A percentile compares a stretch with the other conserved stretches of the same genome.
Evolutionary conservation across 2,329 filamentous ascomycete species (phyloP).

Genomic region (Colletotrichum camelliae): DNA sequence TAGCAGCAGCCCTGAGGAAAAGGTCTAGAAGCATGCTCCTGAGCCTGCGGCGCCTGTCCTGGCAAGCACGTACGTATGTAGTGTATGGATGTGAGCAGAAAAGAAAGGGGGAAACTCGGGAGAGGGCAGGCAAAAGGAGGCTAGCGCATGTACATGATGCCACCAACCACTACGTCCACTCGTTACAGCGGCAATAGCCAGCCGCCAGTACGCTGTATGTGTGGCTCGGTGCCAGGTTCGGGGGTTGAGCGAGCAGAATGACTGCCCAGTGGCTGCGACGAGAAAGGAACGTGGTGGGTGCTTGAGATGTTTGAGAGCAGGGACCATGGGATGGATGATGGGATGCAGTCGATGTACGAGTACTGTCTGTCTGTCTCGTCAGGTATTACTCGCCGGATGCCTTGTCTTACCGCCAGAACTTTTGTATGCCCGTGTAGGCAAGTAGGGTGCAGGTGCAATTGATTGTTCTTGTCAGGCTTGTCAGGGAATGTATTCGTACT

Average conservation of each 20-base stretch:
- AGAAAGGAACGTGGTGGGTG: background rate
- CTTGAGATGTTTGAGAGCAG: background rate
- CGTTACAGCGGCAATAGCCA: background rate
- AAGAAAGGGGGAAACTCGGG: background rate
- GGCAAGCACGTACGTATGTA: background rate
- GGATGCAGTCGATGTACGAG: background rate
- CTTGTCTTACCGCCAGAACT: background rate
- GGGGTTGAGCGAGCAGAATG: conserved; percentile 5
- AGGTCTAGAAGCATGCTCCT: conserved; percentile 18
- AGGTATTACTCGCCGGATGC: background rate
- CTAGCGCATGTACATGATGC: background rate
- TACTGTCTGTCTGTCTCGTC: background rate
- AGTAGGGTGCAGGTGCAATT: background rate
- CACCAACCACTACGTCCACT: background rate
- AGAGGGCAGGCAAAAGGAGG: background rate
- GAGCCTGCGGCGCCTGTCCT: background rate
- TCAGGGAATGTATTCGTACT: background rate
- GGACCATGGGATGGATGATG: background rate
- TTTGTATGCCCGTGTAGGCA: background rate
- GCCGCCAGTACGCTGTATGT: background rate
- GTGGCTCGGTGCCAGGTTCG: background rate
- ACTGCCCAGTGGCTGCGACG: conserved; percentile 8
- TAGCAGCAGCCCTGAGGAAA: background rate
- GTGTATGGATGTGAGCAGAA: background rate
- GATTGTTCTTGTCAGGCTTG: background rate